A percentile compares a stretch with the other conserved stretches of the same genome.
These are phyloP conservation scores for Thalia dealbata DNA, from an alignment of 176 grass and related monocot species.

Conservation along the genomic window DNA sequence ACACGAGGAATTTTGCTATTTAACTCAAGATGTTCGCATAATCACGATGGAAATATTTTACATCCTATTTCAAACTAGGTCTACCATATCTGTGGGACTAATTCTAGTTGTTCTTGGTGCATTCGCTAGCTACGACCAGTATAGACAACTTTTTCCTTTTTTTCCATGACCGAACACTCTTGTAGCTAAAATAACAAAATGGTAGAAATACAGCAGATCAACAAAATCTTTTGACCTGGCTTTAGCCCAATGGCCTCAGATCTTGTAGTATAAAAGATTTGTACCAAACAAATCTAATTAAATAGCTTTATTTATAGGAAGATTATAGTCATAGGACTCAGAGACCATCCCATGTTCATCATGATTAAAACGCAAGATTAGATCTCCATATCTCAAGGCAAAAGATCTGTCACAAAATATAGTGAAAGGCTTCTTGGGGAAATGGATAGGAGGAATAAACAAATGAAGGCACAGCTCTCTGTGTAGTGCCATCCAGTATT, in stretches of 20 bases:
- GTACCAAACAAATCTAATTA: not conserved
- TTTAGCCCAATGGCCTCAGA: not conserved
- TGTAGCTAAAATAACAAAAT: not conserved
- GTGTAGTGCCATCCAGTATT: not conserved
- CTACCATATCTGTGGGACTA: not conserved
- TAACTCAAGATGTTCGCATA: not conserved
- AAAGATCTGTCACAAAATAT: not conserved
- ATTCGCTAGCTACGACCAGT: not conserved
- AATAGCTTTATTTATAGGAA: not conserved
- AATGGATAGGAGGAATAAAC: not conserved
- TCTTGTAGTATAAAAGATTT: not conserved
- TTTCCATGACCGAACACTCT: not conserved
- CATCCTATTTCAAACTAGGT: not conserved
- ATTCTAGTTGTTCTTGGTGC: not conserved
- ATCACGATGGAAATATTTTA: not conserved
- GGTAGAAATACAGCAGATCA: not conserved
- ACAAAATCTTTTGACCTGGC: not conserved
- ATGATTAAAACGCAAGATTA: not conserved
- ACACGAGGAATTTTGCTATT: not conserved
- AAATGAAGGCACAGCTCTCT: not conserved
- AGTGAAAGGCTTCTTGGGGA: not conserved
- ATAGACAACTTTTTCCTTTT: not conserved
- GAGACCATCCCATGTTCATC: not conserved
- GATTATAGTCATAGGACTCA: not conserved
- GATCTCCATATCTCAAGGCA: not conserved